These are phyloP conservation scores for Pythium folliculosum DNA, from an alignment of 352 stramenopile species.

Conservation along the genomic window DNA sequence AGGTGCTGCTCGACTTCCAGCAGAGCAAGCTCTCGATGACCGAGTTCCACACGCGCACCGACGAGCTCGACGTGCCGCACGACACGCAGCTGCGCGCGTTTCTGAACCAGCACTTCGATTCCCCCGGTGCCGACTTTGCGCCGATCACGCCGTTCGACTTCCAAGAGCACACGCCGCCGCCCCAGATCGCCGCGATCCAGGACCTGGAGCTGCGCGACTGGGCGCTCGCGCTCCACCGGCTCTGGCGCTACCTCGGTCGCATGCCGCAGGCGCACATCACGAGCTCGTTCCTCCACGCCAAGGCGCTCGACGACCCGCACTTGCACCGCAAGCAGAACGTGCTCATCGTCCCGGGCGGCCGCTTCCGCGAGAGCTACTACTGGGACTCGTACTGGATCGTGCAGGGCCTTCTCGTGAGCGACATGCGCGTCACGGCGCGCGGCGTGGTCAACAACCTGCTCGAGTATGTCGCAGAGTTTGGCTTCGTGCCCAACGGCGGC, in stretches of 20 bases:
- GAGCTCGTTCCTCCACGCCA: constrained; percentile 58
- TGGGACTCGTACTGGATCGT: constrained; percentile 95
- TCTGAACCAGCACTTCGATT: constrained; percentile 81
- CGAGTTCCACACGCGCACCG: constrained; percentile 34
- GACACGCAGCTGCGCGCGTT: constrained; percentile 59
- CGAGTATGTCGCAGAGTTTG: constrained; percentile 83
- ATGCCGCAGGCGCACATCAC: constrained; percentile 51
- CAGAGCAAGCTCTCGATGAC: constrained; percentile 54
- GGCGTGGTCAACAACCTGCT: constrained; percentile 87
- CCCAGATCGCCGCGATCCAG: constrained; percentile 57
- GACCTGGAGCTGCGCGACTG: constrained; percentile 57
- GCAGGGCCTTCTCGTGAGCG: constrained; percentile 79
- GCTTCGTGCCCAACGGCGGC: constrained; percentile 90
- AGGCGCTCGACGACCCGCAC: constrained; percentile 38
- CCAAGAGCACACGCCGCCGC: constrained; percentile 49
- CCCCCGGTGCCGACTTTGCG: constrained; percentile 71
- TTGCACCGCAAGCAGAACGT: constrained; percentile 50
- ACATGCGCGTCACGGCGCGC: constrained; percentile 75
- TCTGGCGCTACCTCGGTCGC: constrained; percentile 77
- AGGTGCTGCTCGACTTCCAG: constrained; percentile 76
- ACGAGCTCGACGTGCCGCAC: constrained; percentile 26
- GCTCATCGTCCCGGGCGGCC: constrained; percentile 85
- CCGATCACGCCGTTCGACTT: constrained; percentile 74
- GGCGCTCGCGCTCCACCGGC: constrained; percentile 65
- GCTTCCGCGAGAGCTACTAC: constrained; percentile 94